phyloP scores from a whole-genome alignment of 2,329 filamentous ascomycete genomes.

The Emmonsia crescens region DNA sequence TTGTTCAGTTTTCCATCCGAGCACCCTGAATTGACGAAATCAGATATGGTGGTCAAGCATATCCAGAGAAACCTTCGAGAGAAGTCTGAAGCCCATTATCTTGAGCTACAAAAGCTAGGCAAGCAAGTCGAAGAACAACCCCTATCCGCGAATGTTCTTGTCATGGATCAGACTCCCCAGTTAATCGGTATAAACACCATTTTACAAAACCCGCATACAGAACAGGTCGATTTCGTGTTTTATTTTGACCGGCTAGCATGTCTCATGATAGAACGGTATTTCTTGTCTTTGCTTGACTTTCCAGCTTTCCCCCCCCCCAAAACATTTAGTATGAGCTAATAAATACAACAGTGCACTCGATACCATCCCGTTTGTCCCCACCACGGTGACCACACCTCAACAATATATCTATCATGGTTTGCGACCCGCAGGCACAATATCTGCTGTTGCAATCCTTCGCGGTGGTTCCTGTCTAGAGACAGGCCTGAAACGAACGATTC shows the following conservation, averaged over 20 bases:
- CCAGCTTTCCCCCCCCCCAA: background rate
- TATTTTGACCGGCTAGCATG: constrained; percentile 86
- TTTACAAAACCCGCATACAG: constrained; percentile 67
- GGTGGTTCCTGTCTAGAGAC: constrained; percentile 83
- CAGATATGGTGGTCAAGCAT: constrained; percentile 86
- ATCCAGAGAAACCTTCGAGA: constrained; percentile 77
- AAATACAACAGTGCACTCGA: constrained; percentile 23
- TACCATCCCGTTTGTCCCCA: constrained; percentile 57
- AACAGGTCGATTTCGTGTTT: constrained; percentile 87
- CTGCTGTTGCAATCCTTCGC: constrained; percentile 77
- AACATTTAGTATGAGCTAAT: background rate
- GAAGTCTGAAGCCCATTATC: constrained; percentile 74
- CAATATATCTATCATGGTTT: constrained; percentile 62
- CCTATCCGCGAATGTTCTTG: constrained; percentile 61
- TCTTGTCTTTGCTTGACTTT: too few relatives aligned
- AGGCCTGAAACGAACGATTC: constrained; percentile 78
- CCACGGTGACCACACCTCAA: constrained; percentile 58
- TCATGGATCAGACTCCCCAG: constrained; percentile 69
- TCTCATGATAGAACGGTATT: constrained; percentile 63
- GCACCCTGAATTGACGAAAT: constrained; percentile 12
- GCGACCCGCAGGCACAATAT: constrained; percentile 59
- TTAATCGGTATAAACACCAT: constrained; percentile 83
- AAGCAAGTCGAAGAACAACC: constrained; percentile 59
- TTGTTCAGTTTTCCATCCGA: background rate
- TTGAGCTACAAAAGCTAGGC: constrained; percentile 66